Base-by-base conservation (phyloP, 2,329 filamentous ascomycete genomes). In the Tolypocladium cylindrosporum region DNA sequence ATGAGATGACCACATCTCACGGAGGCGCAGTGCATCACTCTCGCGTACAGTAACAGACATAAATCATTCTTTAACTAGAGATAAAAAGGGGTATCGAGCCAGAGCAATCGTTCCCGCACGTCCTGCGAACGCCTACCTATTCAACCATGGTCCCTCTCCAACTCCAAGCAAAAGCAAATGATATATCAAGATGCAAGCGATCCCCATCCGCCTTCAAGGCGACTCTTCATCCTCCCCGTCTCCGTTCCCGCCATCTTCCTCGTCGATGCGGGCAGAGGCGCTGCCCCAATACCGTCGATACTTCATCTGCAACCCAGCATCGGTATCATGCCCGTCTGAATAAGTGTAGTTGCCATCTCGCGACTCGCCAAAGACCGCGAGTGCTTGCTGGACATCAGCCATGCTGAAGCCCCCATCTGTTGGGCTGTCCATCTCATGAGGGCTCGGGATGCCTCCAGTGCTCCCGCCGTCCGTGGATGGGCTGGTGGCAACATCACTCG, bases 391-490 rank as follows among this genome's bases (percentile, higher is more conserved):
- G 57, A 63, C 61, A 58, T 67, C 60, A 39, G 58, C 63, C 19
- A 67, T 55, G 34, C 64, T 61, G 24, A 63, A 68, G 27, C 65
- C 63, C 59, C 62, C 64, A 10, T 69, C 69, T 21, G 65, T 62
- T 9, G 70, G 69, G 57, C 67, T 71, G 13, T 72, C 69, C 48
- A 67, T 63, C 52, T 76, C 74, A 16, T 69, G 69, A 5, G 74
- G 74, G 3, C 74, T 75, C 0, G 71, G 71, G 16, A 70, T 58
- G 4, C 69, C 69, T 53, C 54, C 57, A 13, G 59, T 69, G 57
- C 71, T 73, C 41, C 67, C 69, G n/a, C 67, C 69, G 54, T 73
- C 72, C 2, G 70, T 71, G 8, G 66, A 68, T 7, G 72, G 72
- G 56, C 72, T 76, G 27, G 68, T 62, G 6, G 69, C 71, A 6